phyloP scores from a whole-genome alignment of 352 stramenopile species.

The Ophiocytium majus region DNA sequence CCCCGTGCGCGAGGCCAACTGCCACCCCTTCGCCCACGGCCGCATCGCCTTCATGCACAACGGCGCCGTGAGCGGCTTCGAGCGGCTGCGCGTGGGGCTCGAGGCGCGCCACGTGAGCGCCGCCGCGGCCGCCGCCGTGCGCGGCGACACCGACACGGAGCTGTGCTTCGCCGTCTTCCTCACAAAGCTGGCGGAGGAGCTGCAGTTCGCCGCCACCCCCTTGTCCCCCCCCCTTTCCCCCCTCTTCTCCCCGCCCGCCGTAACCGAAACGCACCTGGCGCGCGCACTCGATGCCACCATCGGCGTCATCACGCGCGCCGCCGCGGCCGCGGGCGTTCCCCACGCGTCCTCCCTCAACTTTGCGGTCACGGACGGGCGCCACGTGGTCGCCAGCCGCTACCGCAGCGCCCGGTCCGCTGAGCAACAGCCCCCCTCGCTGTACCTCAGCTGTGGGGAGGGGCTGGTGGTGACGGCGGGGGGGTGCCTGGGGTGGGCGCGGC shows the following conservation, averaged over 20 bases:
- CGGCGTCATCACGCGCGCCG: neutral
- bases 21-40: slow-evolving; percentile 7
- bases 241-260: no score
- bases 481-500: neutral
- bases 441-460: slow-evolving; percentile 14
- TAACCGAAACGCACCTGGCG: neutral
- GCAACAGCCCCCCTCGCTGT: slow-evolving; percentile 40
- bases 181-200: neutral
- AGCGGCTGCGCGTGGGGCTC: slow-evolving; percentile 26
- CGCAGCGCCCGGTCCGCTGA: slow-evolving; percentile 18
- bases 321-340: neutral
- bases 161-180: neutral
- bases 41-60: slow-evolving; percentile 53
- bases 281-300: neutral
- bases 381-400: slow-evolving; percentile 37
- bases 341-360: slow-evolving; percentile 29
- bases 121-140: neutral
- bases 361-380: slow-evolving; percentile 34
- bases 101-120: slow-evolving; percentile 22
- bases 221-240: no score
- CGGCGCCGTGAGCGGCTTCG: slow-evolving; percentile 36
- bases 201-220: neutral
- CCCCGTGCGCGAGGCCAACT: neutral
- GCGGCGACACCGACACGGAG: slow-evolving; percentile 39
- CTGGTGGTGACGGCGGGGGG: slow-evolving; percentile 11